Percentiles rank a stretch among this genome's conserved stretches.
Conservation (phyloP, 2,329 filamentous ascomycete species). For the Myriangium duriaei region DNA sequence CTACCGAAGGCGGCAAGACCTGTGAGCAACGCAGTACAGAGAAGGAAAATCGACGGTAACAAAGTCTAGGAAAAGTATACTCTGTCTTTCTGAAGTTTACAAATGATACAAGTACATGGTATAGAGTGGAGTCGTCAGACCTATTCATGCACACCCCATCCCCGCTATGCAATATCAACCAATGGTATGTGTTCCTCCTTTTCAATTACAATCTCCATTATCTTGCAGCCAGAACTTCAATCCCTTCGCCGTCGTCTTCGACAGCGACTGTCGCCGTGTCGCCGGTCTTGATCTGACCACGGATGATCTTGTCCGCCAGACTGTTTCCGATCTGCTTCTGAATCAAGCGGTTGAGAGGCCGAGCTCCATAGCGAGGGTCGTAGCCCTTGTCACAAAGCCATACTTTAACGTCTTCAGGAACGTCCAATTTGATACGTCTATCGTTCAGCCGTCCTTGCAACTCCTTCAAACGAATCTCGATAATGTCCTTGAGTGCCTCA, state of each 20-base stretch:
- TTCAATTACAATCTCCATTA: not conserved
- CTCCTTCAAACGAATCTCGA: conserved; percentile 80
- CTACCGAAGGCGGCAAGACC: no score
- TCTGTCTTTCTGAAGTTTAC: no score
- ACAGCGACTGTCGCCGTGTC: conserved; percentile 60
- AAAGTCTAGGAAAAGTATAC: no score
- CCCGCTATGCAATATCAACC: not conserved
- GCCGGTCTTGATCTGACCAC: conserved; percentile 65
- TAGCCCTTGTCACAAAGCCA: conserved; percentile 89
- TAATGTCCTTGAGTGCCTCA: conserved; percentile 73
- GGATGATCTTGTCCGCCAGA: conserved; percentile 83
- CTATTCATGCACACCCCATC: not conserved
- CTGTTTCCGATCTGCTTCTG: conserved; percentile 79
- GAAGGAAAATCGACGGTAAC: no score
- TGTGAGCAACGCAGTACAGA: no score
- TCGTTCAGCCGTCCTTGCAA: conserved; percentile 74
- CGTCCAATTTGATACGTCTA: conserved; percentile 63
- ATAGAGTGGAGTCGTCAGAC: conserved; percentile 3
- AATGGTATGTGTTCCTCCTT: not conserved
- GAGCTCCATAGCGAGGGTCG: conserved; percentile 79
- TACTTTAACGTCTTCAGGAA: conserved; percentile 58
- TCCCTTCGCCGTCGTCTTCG: conserved; percentile 40
- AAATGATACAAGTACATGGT: conserved; percentile 1
- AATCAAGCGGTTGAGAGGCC: conserved; percentile 83
- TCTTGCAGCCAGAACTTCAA: conserved; percentile 18